Evolutionary conservation across 768 basidiomycete genomes (phyloP).

Genomic region (Kwoniella europaea): DNA sequence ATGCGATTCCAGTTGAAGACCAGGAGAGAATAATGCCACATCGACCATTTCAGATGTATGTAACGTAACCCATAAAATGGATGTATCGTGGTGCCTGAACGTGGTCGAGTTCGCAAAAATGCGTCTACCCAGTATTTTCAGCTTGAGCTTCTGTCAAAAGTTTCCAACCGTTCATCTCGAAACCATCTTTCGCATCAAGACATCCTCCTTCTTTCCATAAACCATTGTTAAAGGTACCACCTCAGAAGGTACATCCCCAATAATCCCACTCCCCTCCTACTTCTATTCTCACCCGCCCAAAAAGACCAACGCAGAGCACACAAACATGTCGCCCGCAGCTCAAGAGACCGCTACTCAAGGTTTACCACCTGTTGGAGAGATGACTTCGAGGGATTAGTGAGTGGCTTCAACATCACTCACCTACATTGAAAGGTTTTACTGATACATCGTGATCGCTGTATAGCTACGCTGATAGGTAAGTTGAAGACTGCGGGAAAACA

Average conservation of each 20-base stretch:
- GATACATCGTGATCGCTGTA: too few species aligned
- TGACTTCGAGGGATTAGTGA: conserved; percentile 57
- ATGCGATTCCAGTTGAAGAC: too few species aligned
- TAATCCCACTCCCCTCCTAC: too few species aligned
- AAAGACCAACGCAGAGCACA: not conserved
- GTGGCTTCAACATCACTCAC: conserved; percentile 11
- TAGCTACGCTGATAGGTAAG: conserved; percentile 53
- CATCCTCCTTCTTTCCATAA: too few species aligned
- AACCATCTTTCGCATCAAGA: not conserved
- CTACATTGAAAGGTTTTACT: too few species aligned
- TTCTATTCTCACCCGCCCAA: too few species aligned
- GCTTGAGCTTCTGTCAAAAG: not conserved
- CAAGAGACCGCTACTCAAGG: conserved; percentile 34
- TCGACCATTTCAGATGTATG: too few species aligned
- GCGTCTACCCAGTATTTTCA: too few species aligned
- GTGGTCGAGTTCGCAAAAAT: not conserved
- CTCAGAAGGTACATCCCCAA: too few species aligned
- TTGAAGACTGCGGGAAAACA: not conserved
- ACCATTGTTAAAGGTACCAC: too few species aligned
- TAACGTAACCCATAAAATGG: too few species aligned
- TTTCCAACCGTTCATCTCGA: not conserved
- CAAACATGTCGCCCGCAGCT: conserved; percentile 15
- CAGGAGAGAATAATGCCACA: too few species aligned
- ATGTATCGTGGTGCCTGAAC: not conserved
- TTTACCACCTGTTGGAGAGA: conserved; percentile 49